Evolutionary conservation across 2,329 filamentous ascomycete species (phyloP).

Genomic region (Clarireedia homoeocarpa): DNA sequence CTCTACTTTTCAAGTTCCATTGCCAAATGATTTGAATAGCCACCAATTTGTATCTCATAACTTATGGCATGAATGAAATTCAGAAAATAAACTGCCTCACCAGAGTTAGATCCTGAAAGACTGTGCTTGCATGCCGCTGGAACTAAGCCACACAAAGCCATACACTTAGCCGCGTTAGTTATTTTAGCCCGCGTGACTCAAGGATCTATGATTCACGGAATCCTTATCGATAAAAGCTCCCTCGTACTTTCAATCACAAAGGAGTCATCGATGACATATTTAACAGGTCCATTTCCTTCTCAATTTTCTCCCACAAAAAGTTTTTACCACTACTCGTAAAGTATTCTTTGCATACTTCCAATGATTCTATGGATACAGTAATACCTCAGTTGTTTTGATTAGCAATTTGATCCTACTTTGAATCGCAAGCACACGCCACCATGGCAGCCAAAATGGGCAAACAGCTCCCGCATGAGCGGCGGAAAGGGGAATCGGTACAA

Average conservation of each 20-base stretch:
- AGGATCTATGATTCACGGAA: conserved; percentile 18
- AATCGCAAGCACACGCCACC: not conserved
- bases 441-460: conserved; percentile 42
- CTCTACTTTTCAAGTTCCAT: no score
- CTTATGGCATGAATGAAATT: no score
- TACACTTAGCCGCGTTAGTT: not conserved
- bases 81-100: not conserved
- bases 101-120: no score
- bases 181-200: conserved; percentile 12
- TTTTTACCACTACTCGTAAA: not conserved
- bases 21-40: no score
- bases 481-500: conserved; percentile 77
- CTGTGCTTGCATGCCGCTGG: no score
- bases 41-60: no score
- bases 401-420: not conserved
- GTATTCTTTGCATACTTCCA: not conserved
- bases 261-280: conserved; percentile 10
- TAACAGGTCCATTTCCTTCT: not conserved
- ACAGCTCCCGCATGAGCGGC: conserved; percentile 68
- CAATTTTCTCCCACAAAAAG: no score
- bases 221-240: conserved; percentile 28
- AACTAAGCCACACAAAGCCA: no score
- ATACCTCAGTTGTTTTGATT: not conserved
- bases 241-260: conserved; percentile 11
- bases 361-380: conserved; percentile 18